Conservation (phyloP, 2,329 filamentous ascomycete species). For the Fusarium pilosicola region DNA sequence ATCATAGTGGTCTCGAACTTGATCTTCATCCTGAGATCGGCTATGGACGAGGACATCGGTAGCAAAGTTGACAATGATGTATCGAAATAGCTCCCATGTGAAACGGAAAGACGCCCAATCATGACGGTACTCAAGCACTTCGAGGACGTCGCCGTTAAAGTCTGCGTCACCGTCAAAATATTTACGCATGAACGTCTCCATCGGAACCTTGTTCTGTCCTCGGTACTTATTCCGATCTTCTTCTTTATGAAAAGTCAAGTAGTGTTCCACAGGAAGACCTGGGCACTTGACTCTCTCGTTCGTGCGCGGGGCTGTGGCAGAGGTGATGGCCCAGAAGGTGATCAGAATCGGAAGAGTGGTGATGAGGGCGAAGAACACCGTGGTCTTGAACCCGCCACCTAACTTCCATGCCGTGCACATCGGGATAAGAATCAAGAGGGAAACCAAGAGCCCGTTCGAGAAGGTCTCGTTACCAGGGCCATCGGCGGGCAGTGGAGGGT, state of each 20-base stretch:
- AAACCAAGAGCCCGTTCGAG: conserved; percentile 7
- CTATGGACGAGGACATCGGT: conserved; percentile 90
- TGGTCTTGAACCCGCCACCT: conserved; percentile 83
- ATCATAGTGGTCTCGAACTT: conserved; percentile 95
- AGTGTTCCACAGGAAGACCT: conserved; percentile 86
- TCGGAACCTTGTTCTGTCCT: conserved; percentile 79
- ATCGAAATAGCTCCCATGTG: conserved; percentile 82
- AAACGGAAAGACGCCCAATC: conserved; percentile 95
- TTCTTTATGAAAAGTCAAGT: conserved; percentile 77
- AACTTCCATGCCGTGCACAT: conserved; percentile 71
- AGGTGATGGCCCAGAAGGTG: conserved; percentile 81
- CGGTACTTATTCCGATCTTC: conserved; percentile 69
- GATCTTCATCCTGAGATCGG: conserved; percentile 91
- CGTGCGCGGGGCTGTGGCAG: conserved; percentile 81
- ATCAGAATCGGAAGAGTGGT: conserved; percentile 80
- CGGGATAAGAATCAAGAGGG: conserved; percentile 1
- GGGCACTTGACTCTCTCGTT: conserved; percentile 89
- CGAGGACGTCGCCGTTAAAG: conserved; percentile 88
- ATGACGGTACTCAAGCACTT: conserved; percentile 89
- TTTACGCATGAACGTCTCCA: conserved; percentile 94
- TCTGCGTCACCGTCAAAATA: conserved; percentile 93
- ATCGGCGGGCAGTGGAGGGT: conserved; percentile 5
- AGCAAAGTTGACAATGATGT: conserved; percentile 83
- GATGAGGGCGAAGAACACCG: conserved; percentile 85
- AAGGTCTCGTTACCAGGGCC: conserved; percentile 12